Percentiles rank a stretch among this genome's conserved stretches.
These are phyloP conservation scores for Solanum ossicruentum DNA, from an alignment of 257 asterid genomes.

Conservation along the genomic window DNA sequence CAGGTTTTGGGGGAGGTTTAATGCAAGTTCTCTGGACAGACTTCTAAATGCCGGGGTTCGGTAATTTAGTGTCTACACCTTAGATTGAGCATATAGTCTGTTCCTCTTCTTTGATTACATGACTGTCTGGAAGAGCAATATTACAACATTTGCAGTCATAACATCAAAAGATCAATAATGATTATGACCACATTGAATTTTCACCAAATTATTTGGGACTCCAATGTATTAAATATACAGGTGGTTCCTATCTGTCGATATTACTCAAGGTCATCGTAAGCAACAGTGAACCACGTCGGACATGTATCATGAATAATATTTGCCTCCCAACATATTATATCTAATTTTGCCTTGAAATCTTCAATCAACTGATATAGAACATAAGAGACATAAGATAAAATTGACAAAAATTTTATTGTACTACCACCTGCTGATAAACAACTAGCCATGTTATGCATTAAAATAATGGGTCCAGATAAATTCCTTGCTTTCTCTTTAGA, in stretches of 20 bases:
- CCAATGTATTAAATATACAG: too few relatives aligned
- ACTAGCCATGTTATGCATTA: not conserved
- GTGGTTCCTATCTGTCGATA: too few relatives aligned
- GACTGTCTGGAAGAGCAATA: not conserved
- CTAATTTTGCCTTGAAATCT: slow-evolving; percentile 78
- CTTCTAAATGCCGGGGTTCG: slow-evolving; percentile 95
- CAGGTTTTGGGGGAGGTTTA: slow-evolving; percentile 99
- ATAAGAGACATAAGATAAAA: not conserved
- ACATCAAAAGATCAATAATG: too few relatives aligned
- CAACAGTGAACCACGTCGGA: too few relatives aligned
- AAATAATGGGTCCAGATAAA: not conserved
- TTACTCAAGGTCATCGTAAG: too few relatives aligned
- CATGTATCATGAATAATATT: slow-evolving; percentile 22
- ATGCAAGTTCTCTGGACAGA: slow-evolving; percentile 52
- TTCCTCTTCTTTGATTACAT: not conserved
- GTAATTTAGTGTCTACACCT: slow-evolving; percentile 19
- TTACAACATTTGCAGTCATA: too few relatives aligned
- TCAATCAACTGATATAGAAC: slow-evolving; percentile 60
- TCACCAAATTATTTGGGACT: too few relatives aligned
- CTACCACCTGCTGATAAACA: not conserved
- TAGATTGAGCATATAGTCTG: not conserved
- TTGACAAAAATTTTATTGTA: not conserved
- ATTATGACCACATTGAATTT: too few relatives aligned
- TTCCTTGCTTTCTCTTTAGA: not conserved
- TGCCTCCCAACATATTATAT: slow-evolving; percentile 75